phyloP scores from a whole-genome alignment of 768 basidiomycete species.

The Strobilomyces confusus region DNA sequence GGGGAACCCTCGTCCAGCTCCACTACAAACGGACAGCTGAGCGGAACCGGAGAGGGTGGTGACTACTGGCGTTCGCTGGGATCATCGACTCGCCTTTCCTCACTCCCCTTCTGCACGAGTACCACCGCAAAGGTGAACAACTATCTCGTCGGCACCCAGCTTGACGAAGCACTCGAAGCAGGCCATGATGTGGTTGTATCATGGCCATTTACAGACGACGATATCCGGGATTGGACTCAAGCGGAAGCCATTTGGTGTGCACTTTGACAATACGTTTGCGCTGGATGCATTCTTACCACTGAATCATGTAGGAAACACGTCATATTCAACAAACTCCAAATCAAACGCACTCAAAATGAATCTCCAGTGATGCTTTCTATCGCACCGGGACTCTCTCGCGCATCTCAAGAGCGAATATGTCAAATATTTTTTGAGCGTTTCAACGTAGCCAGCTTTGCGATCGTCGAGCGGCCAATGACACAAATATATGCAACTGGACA shows the following conservation, averaged over 20 bases:
- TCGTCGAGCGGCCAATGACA: constrained; percentile 80
- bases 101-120: constrained; percentile 40
- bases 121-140: constrained; percentile 59
- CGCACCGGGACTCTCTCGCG: constrained; percentile 58
- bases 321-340: constrained; percentile 68
- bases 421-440: constrained; percentile 91
- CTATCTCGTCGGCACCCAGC: constrained; percentile 75
- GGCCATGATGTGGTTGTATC: constrained; percentile 72
- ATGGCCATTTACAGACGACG: constrained; percentile 78
- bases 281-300: constrained; percentile 3
- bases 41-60: constrained; percentile 14
- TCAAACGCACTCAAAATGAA: constrained; percentile 82
- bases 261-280: not conserved
- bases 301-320: constrained; percentile 67
- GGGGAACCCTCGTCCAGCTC: constrained; percentile 29
- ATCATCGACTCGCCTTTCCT: constrained; percentile 47
- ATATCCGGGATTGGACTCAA: constrained; percentile 74
- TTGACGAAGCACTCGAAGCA: constrained; percentile 75
- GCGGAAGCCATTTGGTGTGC: constrained; percentile 84
- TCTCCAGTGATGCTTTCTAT: constrained; percentile 80
- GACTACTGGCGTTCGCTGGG: constrained; percentile 33
- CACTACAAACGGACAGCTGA: constrained; percentile 20
- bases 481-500: constrained; percentile 76
- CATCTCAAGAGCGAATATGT: constrained; percentile 66
- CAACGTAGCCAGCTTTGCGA: constrained; percentile 78